Percentiles rank a stretch among this genome's conserved stretches.
Conservation (phyloP, 768 basidiomycete genomes). For the Lactarius pseudohatsudake region DNA sequence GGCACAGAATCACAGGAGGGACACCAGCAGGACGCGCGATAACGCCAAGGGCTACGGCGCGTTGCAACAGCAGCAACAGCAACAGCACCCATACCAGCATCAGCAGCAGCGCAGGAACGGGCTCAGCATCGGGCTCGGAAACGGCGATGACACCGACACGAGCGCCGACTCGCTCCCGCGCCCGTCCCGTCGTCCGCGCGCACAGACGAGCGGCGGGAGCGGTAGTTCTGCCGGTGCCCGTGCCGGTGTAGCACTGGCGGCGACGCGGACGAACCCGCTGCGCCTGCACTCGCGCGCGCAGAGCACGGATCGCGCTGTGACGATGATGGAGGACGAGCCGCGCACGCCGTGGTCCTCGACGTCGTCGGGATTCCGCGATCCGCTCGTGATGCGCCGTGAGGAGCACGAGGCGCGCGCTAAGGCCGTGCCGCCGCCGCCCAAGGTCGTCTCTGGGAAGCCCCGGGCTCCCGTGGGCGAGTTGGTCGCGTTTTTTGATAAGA, state of each 20-base stretch:
- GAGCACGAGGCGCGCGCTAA: slow-evolving; percentile 45
- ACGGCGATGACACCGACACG: slow-evolving; percentile 21
- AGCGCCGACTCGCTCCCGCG: slow-evolving; percentile 11
- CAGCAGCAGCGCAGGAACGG: slow-evolving; percentile 28
- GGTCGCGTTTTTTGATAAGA: slow-evolving; percentile 76
- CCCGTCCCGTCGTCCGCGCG: slow-evolving; percentile 9
- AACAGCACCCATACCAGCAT: not conserved
- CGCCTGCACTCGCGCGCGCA: slow-evolving; percentile 25
- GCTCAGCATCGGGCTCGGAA: slow-evolving; percentile 24
- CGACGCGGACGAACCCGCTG: slow-evolving; percentile 31
- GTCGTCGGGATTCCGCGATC: slow-evolving; percentile 62
- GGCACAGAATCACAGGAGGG: not conserved
- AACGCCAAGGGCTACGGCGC: slow-evolving; percentile 33
- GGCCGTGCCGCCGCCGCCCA: slow-evolving; percentile 45
- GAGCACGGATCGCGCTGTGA: slow-evolving; percentile 17
- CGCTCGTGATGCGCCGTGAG: slow-evolving; percentile 67
- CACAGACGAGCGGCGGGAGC: not conserved
- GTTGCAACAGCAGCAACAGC: slow-evolving; percentile 33
- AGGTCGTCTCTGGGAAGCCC: slow-evolving; percentile 43
- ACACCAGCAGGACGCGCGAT: slow-evolving; percentile 38
- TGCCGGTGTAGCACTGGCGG: not conserved
- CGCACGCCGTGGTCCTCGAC: slow-evolving; percentile 41
- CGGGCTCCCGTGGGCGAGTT: slow-evolving; percentile 77
- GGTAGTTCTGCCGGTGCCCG: not conserved
- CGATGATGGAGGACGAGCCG: slow-evolving; percentile 26